A percentile compares a stretch with the other conserved stretches of the same genome.
Conservation (phyloP, 192 early-diverging fungal species). For the Coemansia sp. region DNA sequence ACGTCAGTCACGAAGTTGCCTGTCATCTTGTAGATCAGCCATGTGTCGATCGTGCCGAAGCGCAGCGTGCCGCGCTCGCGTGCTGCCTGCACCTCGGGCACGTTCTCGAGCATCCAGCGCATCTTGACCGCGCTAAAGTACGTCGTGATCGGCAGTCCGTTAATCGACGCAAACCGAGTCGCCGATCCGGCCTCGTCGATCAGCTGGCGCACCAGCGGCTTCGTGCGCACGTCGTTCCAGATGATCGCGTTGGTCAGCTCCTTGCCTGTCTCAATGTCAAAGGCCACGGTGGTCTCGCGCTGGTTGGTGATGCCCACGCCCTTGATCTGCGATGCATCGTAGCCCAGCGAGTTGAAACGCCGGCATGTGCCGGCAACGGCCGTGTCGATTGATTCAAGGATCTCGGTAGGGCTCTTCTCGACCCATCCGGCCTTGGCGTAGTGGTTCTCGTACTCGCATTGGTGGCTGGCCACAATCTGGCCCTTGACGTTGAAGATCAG, state of each 20-base stretch:
- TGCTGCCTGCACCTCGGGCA: conserved; percentile 66
- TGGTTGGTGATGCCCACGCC: conserved; percentile 93
- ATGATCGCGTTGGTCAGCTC: conserved; percentile 86
- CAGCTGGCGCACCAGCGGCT: conserved; percentile 66
- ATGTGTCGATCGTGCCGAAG: conserved; percentile 92
- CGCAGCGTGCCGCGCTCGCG: conserved; percentile 69
- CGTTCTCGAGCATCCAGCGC: conserved; percentile 89
- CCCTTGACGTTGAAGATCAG: conserved; percentile 83
- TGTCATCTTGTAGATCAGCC: conserved; percentile 92
- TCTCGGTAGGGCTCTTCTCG: conserved; percentile 81
- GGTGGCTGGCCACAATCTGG: conserved; percentile 68
- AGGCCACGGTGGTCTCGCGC: conserved; percentile 89
- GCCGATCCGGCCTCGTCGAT: conserved; percentile 58
- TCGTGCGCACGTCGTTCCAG: conserved; percentile 87
- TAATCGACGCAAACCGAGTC: conserved; percentile 56
- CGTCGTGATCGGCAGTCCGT: conserved; percentile 86
- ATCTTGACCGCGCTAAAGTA: conserved; percentile 93
- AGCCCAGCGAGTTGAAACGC: conserved; percentile 64
- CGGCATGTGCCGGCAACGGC: conserved; percentile 68
- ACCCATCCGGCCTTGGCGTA: conserved; percentile 83
- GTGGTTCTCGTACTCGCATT: conserved; percentile 77
- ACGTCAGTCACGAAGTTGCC: conserved; percentile 90
- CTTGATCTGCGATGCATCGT: conserved; percentile 57
- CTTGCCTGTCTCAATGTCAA: conserved; percentile 78
- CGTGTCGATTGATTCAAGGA: conserved; percentile 64